A percentile compares a stretch with the other conserved stretches of the same genome.
Evolutionary conservation across 306 rosid genomes (phyloP).

Genomic region (Inga leiocalycina): DNA sequence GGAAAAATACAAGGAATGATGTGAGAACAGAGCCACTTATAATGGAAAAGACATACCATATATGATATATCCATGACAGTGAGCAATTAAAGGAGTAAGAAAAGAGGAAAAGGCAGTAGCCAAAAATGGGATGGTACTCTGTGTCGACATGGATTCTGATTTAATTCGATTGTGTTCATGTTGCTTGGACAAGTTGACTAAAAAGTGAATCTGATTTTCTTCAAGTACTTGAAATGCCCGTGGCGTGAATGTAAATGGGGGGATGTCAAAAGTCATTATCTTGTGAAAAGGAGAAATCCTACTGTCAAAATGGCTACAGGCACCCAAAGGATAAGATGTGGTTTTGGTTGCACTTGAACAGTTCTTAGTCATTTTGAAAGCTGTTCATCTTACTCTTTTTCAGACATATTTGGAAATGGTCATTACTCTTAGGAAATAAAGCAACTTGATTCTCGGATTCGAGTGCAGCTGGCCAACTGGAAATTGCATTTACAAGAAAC

Average conservation of each 20-base stretch:
- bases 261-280: conserved; percentile 36
- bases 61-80: not conserved
- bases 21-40: not conserved
- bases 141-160: conserved; percentile 32
- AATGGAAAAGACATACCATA: conserved; percentile 5
- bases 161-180: conserved; percentile 37
- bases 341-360: conserved; percentile 29
- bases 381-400: conserved; percentile 12
- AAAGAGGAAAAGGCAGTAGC: not conserved
- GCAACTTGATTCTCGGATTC: conserved; percentile 3
- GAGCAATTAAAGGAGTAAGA: not conserved
- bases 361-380: conserved; percentile 26
- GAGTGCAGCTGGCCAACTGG: conserved; percentile 9
- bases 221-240: conserved; percentile 33
- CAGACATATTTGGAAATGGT: conserved; percentile 24
- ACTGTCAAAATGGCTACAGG: conserved; percentile 26
- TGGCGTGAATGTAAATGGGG: conserved; percentile 24
- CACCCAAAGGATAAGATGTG: conserved; percentile 24
- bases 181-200: conserved; percentile 46
- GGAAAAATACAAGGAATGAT: not conserved
- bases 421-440: not conserved
- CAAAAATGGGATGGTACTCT: conserved; percentile 2
- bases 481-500: conserved; percentile 1
- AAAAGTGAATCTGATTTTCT: conserved; percentile 30
- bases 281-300: conserved; percentile 26